A percentile compares a stretch with the other conserved stretches of the same genome.
These are phyloP conservation scores for Insectozyma bohioensis DNA, from an alignment of 1,139 yeast species.

Conservation along the genomic window DNA sequence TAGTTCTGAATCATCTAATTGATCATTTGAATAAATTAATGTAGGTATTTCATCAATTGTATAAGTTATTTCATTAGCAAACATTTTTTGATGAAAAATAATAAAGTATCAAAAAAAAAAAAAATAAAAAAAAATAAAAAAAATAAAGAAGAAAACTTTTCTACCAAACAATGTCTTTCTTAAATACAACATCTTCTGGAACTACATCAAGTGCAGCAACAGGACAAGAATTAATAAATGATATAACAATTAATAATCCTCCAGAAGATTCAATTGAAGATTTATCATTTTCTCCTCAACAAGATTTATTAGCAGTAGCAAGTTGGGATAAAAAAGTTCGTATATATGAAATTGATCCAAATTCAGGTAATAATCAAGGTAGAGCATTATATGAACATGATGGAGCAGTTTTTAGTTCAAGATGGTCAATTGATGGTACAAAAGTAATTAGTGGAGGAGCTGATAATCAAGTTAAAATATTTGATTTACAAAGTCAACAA, in stretches of 20 bases:
- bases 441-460: constrained; percentile 90
- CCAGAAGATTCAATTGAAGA: constrained; percentile 94
- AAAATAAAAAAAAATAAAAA: constrained; percentile 52
- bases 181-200: constrained; percentile 20
- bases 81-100: constrained; percentile 3
- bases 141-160: not conserved
- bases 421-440: constrained; percentile 86
- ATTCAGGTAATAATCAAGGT: constrained; percentile 73
- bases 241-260: constrained; percentile 73
- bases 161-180: constrained; percentile 26
- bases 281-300: constrained; percentile 87
- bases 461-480: constrained; percentile 83
- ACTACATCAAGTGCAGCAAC: constrained; percentile 43
- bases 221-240: constrained; percentile 72
- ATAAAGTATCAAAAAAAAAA: not conserved
- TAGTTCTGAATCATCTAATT: not conserved
- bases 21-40: constrained; percentile 7
- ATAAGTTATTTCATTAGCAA: constrained; percentile 6
- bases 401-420: constrained; percentile 79
- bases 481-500: constrained; percentile 82
- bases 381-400: constrained; percentile 88
- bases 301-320: constrained; percentile 75
- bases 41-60: constrained; percentile 13
- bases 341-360: constrained; percentile 79
- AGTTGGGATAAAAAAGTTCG: constrained; percentile 97